These are phyloP conservation scores for Metschnikowia reukaufii DNA, from an alignment of 805 yeast genomes.

Conservation along the genomic window DNA sequence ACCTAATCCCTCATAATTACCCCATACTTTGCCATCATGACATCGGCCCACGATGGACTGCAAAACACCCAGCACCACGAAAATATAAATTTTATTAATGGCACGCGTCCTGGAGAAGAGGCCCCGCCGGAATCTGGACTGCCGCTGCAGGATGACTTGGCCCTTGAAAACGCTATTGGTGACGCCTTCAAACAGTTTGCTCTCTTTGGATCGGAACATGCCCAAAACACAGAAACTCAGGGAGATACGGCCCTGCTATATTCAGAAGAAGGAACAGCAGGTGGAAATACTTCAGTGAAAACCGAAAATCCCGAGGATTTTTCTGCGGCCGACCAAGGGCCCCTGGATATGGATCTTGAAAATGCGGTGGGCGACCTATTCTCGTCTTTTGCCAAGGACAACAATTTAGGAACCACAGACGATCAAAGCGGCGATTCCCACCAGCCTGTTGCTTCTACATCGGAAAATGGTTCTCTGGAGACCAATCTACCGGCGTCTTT, in stretches of 20 bases:
- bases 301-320: no score
- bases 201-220: slow-evolving; percentile 11
- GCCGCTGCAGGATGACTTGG: slow-evolving; percentile 12
- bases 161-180: slow-evolving; percentile 36
- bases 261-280: neutral
- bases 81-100: slow-evolving; percentile 1
- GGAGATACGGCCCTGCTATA: no score
- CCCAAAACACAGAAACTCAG: neutral
- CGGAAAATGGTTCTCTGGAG: no score
- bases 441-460: no score
- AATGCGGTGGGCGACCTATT: slow-evolving; percentile 9
- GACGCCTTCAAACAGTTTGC: slow-evolving; percentile 38
- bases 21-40: slow-evolving; percentile 12
- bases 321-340: neutral
- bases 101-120: neutral
- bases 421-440: neutral
- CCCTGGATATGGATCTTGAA: slow-evolving; percentile 8
- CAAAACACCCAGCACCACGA: slow-evolving; percentile 4
- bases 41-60: slow-evolving; percentile 6
- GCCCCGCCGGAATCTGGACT: neutral
- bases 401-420: neutral
- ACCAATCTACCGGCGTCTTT: neutral
- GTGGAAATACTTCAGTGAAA: neutral
- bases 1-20: slow-evolving; percentile 11
- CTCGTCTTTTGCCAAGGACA: slow-evolving; percentile 1